Percentiles rank a stretch among this genome's conserved stretches.
Conservation (phyloP, 805 yeast genomes). For the Wickerhamomyces kurtzmanii region DNA sequence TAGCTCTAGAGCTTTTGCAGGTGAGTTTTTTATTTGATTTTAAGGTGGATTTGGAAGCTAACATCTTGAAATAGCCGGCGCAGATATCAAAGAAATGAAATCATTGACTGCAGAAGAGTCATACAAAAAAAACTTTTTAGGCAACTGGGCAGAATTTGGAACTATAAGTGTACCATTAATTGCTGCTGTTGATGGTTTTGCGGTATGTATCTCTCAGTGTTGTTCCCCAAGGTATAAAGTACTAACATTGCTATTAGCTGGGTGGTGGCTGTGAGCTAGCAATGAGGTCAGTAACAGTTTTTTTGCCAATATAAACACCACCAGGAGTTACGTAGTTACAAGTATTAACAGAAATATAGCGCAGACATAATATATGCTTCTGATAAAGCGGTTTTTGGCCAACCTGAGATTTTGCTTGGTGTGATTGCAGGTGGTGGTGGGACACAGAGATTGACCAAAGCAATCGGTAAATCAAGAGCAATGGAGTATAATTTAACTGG, state of each 20-base stretch:
- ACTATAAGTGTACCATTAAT: conserved; percentile 35
- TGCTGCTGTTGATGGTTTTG: conserved; percentile 46
- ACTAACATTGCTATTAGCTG: conserved; percentile 11
- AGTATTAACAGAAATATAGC: too few species aligned
- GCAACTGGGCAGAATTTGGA: conserved; percentile 28
- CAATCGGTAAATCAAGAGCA: conserved; percentile 40
- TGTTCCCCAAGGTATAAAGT: neutral
- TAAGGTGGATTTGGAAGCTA: neutral
- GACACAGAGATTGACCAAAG: conserved; percentile 36
- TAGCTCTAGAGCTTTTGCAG: conserved; percentile 34
- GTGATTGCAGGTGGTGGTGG: conserved; percentile 46
- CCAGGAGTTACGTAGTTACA: too few species aligned
- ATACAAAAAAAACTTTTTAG: conserved; percentile 23
- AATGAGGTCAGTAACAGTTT: conserved; percentile 30
- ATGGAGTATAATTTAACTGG: conserved; percentile 41
- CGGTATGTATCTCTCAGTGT: conserved; percentile 9
- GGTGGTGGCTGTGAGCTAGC: conserved; percentile 53
- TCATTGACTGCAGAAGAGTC: conserved; percentile 25
- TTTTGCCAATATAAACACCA: neutral
- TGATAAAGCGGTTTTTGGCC: conserved; percentile 37
- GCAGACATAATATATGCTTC: conserved; percentile 42
- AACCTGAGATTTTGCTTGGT: conserved; percentile 45
- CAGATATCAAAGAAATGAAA: conserved; percentile 44
- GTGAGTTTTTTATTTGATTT: conserved; percentile 2
- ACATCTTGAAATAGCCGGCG: conserved; percentile 29